Conservation (phyloP, 2,329 filamentous ascomycete genomes). For the Hypoxylon sp. region DNA sequence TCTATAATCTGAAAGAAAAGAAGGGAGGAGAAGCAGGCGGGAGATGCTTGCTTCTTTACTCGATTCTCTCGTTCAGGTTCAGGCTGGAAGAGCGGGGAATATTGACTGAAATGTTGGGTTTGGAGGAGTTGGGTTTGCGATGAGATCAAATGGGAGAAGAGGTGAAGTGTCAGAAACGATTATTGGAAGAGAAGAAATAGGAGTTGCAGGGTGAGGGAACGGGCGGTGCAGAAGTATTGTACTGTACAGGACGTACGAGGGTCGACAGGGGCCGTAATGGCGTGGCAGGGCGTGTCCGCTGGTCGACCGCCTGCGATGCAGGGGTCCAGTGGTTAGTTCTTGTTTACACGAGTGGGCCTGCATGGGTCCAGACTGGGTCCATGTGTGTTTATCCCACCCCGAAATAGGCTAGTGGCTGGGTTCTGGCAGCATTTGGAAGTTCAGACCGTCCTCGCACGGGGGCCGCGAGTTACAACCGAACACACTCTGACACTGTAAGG, state of each 20-base stretch:
- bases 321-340: constrained; percentile 44
- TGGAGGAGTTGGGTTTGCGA: constrained; percentile 38
- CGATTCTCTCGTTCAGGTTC: constrained; percentile 51
- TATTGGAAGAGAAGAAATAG: constrained; percentile 52
- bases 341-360: constrained; percentile 48
- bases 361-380: constrained; percentile 36
- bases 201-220: constrained; percentile 37
- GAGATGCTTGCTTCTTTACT: constrained; percentile 51
- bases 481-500: constrained; percentile 32
- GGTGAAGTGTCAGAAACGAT: constrained; percentile 49
- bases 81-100: constrained; percentile 51
- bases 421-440: constrained; percentile 26
- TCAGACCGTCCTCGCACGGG: constrained; percentile 27
- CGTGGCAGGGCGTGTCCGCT: constrained; percentile 41
- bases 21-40: constrained; percentile 55
- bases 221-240: constrained; percentile 39
- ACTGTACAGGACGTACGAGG: constrained; percentile 37
- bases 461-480: constrained; percentile 29
- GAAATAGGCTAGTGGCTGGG: constrained; percentile 42
- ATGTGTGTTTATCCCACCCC: constrained; percentile 46
- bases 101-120: constrained; percentile 44
- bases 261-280: constrained; percentile 34
- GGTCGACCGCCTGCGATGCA: constrained; percentile 32
- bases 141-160: constrained; percentile 48
- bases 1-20: constrained; percentile 58